Evolutionary conservation across 169 alveolate genomes (phyloP).

Genomic region (Cryptosporidium sp.): DNA sequence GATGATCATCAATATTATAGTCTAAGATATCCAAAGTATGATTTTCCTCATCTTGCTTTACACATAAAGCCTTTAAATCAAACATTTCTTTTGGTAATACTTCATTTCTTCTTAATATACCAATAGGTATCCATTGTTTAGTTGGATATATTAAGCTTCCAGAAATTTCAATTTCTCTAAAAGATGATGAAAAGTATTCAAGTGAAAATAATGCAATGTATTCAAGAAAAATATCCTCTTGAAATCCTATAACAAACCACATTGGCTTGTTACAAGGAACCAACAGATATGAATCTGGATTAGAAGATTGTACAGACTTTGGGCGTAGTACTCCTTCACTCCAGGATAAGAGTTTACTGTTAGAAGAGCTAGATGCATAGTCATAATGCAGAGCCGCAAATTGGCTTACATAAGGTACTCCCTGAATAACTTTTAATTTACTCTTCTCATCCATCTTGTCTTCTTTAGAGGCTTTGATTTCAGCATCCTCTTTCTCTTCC

Average conservation of each 20-base stretch:
- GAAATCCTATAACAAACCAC: constrained; percentile 74
- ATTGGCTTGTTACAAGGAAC: constrained; percentile 69
- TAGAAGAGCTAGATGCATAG: constrained; percentile 64
- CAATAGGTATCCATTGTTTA: constrained; percentile 60
- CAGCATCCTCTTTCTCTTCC: background rate
- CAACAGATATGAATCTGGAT: constrained; percentile 65
- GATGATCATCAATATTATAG: background rate
- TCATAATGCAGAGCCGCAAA: constrained; percentile 70
- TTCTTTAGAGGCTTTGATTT: background rate
- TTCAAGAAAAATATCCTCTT: constrained; percentile 60
- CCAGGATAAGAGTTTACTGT: constrained; percentile 50
- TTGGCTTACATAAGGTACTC: constrained; percentile 33
- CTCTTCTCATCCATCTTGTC: background rate
- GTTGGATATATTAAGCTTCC: constrained; percentile 67
- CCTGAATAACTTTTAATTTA: constrained; percentile 44
- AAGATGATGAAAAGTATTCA: constrained; percentile 65
- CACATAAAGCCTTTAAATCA: constrained; percentile 46
- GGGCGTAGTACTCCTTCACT: constrained; percentile 62
- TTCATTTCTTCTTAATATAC: constrained; percentile 49
- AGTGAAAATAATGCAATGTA: constrained; percentile 62
- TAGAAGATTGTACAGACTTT: constrained; percentile 68
- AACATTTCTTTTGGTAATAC: constrained; percentile 61
- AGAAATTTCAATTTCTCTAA: constrained; percentile 56
- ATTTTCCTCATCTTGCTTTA: constrained; percentile 5
- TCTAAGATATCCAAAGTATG: background rate